Evolutionary conservation across 805 yeast genomes (phyloP).

Genomic region (Tetrapisispora iriomotensis): DNA sequence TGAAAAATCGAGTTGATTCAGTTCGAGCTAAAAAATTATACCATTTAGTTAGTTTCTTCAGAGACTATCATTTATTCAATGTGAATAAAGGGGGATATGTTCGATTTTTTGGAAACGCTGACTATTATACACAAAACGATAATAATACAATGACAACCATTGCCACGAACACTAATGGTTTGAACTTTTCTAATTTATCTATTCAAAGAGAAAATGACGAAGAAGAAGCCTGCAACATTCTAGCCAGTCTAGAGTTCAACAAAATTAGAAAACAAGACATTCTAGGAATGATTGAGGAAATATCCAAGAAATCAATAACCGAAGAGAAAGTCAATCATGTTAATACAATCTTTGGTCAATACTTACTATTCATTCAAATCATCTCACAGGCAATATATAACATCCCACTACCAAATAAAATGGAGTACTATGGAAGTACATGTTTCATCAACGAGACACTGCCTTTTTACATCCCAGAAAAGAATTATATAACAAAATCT

Average conservation of each 20-base stretch:
- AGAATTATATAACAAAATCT: neutral
- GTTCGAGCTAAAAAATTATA: constrained; percentile 12
- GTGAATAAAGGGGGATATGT: neutral
- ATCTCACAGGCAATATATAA: neutral
- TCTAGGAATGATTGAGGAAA: constrained; percentile 3
- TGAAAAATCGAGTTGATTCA: constrained; percentile 8
- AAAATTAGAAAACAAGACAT: constrained; percentile 6
- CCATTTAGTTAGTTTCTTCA: constrained; percentile 14
- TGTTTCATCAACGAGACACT: neutral
- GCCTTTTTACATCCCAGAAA: constrained; percentile 1
- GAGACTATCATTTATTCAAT: constrained; percentile 9
- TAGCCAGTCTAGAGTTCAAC: too few relatives aligned
- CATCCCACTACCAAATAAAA: constrained; percentile 2
- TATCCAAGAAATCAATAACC: neutral
- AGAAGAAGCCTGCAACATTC: too few relatives aligned
- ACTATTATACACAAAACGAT: neutral
- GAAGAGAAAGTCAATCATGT: constrained; percentile 7
- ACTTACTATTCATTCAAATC: constrained; percentile 1
- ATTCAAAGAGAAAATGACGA: too few relatives aligned
- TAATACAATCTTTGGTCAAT: constrained; percentile 22
- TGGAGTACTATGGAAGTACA: constrained; percentile 1
- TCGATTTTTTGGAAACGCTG: neutral
- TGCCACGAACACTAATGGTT: too few relatives aligned
- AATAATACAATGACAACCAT: too few relatives aligned
- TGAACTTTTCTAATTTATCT: too few relatives aligned